Conservation (phyloP, 1,284 basidiomycete species). For the Ustilago curta region DNA sequence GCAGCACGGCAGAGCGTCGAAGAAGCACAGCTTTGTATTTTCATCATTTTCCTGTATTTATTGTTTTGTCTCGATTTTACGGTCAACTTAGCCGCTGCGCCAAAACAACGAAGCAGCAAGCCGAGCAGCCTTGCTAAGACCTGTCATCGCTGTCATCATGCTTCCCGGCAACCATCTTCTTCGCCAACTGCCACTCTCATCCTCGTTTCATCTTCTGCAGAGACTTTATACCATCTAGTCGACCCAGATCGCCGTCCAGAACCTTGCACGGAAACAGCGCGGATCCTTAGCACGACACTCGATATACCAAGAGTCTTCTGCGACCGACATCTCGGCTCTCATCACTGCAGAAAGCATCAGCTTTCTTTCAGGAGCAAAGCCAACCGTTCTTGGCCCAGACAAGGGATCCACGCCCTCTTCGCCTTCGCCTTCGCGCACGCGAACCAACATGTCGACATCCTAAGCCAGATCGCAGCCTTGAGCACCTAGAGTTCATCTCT, state of each 20-base stretch:
- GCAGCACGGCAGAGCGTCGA: neutral
- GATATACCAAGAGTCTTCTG: neutral
- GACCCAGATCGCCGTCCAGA: no score
- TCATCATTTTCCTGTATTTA: no score
- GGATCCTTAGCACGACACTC: neutral
- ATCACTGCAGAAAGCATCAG: neutral
- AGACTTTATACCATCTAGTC: no score
- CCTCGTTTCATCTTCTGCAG: no score
- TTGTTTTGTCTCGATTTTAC: no score
- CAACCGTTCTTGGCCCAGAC: neutral
- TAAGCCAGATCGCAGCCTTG: constrained; percentile 3
- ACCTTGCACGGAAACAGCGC: no score
- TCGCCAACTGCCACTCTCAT: no score
- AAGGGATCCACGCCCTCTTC: no score
- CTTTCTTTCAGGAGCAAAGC: no score
- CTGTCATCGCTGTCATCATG: constrained; percentile 6
- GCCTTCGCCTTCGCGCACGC: neutral
- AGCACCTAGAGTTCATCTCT: neutral
- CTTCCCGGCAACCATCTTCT: no score
- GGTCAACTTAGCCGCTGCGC: neutral
- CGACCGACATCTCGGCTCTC: neutral
- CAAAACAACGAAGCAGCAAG: constrained; percentile 9
- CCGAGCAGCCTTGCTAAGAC: neutral
- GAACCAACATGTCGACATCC: constrained; percentile 3
- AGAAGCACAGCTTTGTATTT: constrained; percentile 1